Conservation (phyloP, 306 rosid genomes). For the Benincasa hispida region DNA sequence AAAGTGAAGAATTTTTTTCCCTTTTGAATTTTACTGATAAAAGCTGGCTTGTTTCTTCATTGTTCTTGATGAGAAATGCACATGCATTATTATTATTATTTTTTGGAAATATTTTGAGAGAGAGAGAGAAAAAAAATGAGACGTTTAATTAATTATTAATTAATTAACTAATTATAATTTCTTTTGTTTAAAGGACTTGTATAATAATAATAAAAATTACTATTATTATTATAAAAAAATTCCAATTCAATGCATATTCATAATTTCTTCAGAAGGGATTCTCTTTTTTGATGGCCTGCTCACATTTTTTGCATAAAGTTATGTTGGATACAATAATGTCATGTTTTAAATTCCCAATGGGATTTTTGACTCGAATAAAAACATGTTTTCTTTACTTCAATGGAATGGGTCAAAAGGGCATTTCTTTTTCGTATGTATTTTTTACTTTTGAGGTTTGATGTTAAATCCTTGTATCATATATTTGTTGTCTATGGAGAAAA, state of each 20-base stretch:
- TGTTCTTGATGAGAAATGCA: not conserved
- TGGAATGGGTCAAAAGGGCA: not conserved
- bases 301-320: slow-evolving; percentile 1
- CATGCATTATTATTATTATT: not conserved
- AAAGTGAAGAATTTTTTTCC: not conserved
- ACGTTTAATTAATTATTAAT: not conserved
- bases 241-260: not conserved
- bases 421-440: not conserved
- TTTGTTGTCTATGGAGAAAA: too few relatives aligned
- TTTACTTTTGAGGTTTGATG: too few relatives aligned
- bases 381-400: not conserved
- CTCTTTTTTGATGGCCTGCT: not conserved
- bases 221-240: not conserved
- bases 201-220: not conserved
- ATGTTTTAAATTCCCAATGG: not conserved
- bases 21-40: not conserved
- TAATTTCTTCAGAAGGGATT: not conserved
- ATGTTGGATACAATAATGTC: not conserved
- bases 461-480: too few relatives aligned
- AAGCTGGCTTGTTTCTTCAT: not conserved
- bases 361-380: not conserved
- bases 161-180: too few relatives aligned
- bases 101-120: not conserved
- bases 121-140: not conserved
- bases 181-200: not conserved